Conservation (phyloP, 768 basidiomycete genomes). For the Hysterangium stoloniferum region DNA sequence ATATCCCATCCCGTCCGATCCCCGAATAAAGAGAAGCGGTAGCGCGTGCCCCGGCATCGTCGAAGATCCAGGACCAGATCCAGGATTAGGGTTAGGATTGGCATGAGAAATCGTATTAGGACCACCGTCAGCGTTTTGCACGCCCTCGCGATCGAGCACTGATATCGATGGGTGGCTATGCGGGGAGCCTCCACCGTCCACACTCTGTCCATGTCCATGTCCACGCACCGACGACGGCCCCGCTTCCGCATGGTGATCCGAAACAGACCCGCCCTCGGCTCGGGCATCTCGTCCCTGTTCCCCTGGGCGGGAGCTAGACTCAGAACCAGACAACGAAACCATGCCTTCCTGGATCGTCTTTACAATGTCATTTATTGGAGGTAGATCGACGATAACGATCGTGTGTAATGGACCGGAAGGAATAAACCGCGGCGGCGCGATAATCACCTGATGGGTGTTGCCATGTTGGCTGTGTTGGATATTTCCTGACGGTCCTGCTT, state of each 20-base stretch:
- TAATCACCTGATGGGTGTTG: slow-evolving; percentile 4
- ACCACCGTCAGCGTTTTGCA: slow-evolving; percentile 9
- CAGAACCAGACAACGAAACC: slow-evolving; percentile 26
- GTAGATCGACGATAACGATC: slow-evolving; percentile 82
- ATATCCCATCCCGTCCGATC: slow-evolving; percentile 80
- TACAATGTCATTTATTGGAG: slow-evolving; percentile 64
- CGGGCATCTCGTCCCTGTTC: background rate
- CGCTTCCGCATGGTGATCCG: background rate
- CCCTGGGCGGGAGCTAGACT: background rate
- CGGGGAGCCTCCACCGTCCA: background rate
- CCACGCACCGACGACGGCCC: background rate
- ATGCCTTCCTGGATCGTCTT: slow-evolving; percentile 68
- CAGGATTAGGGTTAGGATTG: too few species aligned
- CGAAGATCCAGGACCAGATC: too few species aligned
- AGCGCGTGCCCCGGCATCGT: slow-evolving; percentile 24
- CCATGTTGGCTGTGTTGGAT: background rate
- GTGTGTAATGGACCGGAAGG: slow-evolving; percentile 56
- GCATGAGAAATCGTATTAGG: too few species aligned
- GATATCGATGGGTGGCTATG: background rate
- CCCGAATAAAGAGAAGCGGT: slow-evolving; percentile 74
- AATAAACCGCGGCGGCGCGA: slow-evolving; percentile 41
- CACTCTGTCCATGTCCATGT: background rate
- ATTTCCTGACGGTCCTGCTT: background rate
- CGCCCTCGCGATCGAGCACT: background rate
- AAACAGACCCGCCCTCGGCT: background rate